Evolutionary conservation across 2,329 filamentous ascomycete species (phyloP), one percentile per base, ranked within the genome.

Genomic region (Beauveria australis): DNA sequence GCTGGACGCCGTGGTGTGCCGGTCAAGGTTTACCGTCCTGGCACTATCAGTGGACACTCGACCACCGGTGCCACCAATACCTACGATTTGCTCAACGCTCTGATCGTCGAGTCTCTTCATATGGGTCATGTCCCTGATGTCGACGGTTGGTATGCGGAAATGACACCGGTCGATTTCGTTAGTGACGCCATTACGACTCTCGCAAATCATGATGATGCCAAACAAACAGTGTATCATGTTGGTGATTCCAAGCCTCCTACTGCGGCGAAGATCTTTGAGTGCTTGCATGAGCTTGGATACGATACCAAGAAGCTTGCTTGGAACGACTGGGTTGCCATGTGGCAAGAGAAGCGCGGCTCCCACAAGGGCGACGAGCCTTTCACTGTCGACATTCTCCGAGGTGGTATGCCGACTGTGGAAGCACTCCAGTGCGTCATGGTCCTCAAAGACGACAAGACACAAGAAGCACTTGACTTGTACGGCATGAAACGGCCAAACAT

Each of bases 161-260:
- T 92, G 89, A 92, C 89, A 0, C 89, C 89, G 0, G 89, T 91
- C 16, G 89, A 93, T 72, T 92, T 90, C 67, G 88, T 92, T 62
- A 89, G 86, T 73, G 85, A 85, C 64, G 85, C 88, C 4, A 89
- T 93, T 65, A 76, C 89, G 26, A 84, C 88, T 19, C 80, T 92
- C 22, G 81, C 86, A 46, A 85, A 87, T 65, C 80, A 90, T 62
- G 81, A 76, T 0, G 78, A 86, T 41, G 78, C 79, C 1, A 78
- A 85, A 10, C 87, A 89, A 67, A 79, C 79, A 0, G 74, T 92
- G 8, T 91, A 89, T 73, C 89, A 92, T 66, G 77, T 92, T 0
- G 89, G 89, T 6, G 88, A 92, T 65, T 83, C 89, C 3, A 80
- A 82, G 47, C 89, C 89, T 1, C 81, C 91, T 2, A 76, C 84